Evolutionary conservation across 1,284 basidiomycete genomes (phyloP), one percentile per base, ranked within the genome.

Genomic region (Nidula niveotomentosa): DNA sequence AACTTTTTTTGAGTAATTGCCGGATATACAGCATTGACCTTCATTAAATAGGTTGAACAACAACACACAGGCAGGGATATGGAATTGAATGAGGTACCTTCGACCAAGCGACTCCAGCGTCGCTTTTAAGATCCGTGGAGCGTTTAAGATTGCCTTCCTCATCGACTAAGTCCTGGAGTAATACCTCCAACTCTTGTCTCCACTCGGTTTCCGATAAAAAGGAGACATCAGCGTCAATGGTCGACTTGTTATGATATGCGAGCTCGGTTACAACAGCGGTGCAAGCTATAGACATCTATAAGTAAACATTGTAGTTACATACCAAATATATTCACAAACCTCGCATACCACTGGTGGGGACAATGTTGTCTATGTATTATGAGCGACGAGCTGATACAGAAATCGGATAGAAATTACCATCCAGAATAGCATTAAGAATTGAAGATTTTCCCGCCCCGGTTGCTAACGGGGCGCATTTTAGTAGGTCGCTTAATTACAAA

Each of bases 221-320:
- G 0, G 81, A 78, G 2, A 86, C 76, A 52, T 84, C 81, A 0
- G 78, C 84, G 34, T 82, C 78, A 47, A 87, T 81, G 0, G 76
- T 81, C 37, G 67, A 63, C 63, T 83, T 79, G 33, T 70, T 67
- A 58, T 86, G 83, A 59, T 85, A 80, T 0, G 73, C 68, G 35
- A 87, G 78, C 59, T 84, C 83, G 0, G 84, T 87, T 0, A 85
- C 83, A n/a, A 85, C 83, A 6, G 84, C 83, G 3, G 83, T 86
- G 58, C 84, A 86, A n/a, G 85, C 84, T 84, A 53, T 23, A 54
- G n/a, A 34, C 45, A 13, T 35, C 18, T 53, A 30, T n/a, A n/a
- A 9, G 48, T 15, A 62, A 44, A 48, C 48, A 53, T 50, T 9
- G 43, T 17, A 30, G 37, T 41, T 6, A 12, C 15, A 43, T 17